Evolutionary conservation across 768 basidiomycete genomes (phyloP).

Genomic region (Boletus vermiculosoides): DNA sequence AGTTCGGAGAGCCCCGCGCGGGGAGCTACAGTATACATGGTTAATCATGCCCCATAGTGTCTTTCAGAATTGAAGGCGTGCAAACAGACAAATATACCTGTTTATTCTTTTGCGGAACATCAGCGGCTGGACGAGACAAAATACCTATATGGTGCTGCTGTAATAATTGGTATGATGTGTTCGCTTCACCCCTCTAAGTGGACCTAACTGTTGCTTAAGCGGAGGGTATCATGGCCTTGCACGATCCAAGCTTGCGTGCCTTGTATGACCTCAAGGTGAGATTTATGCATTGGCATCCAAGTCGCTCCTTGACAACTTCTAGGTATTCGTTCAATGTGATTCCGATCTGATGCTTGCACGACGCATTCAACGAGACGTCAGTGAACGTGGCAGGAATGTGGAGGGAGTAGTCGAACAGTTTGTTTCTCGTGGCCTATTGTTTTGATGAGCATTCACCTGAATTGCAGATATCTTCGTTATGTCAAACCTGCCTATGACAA

Average conservation of each 20-base stretch:
- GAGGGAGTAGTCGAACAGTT: constrained; percentile 89
- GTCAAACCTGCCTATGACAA: constrained; percentile 96
- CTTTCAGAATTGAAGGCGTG: constrained; percentile 82
- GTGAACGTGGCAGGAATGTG: constrained; percentile 83
- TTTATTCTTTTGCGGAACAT: constrained; percentile 92
- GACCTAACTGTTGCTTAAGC: constrained; percentile 39
- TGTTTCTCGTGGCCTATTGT: constrained; percentile 16
- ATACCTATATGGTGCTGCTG: constrained; percentile 90
- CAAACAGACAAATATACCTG: constrained; percentile 82
- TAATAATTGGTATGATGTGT: constrained; percentile 70
- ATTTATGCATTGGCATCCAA: background rate
- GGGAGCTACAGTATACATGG: background rate
- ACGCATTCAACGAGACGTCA: constrained; percentile 82
- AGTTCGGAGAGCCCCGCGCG: background rate
- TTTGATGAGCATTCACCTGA: constrained; percentile 1
- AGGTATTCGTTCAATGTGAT: constrained; percentile 92
- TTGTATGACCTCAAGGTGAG: constrained; percentile 89
- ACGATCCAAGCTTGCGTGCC: constrained; percentile 72
- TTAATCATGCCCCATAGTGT: constrained; percentile 50
- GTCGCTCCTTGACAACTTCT: background rate
- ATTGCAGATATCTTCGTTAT: constrained; percentile 80
- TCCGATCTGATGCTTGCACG: constrained; percentile 97
- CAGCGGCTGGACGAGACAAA: constrained; percentile 76
- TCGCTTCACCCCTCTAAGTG: background rate
- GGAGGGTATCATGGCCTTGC: constrained; percentile 90